phyloP scores from a whole-genome alignment of 1,139 yeast genomes.

The Suhomyces maxii region DNA sequence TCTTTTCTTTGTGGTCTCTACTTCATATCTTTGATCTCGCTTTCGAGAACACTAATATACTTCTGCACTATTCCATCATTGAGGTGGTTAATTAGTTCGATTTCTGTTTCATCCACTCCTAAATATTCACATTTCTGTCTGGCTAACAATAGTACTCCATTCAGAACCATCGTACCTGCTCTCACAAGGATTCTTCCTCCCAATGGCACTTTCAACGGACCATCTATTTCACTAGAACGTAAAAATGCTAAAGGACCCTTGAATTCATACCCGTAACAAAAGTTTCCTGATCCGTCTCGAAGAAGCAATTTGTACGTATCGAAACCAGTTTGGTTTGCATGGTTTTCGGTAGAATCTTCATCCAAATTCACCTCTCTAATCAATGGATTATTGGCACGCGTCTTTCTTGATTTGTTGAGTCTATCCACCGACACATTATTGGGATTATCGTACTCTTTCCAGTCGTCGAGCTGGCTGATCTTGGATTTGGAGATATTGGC shows the following conservation, averaged over 20 bases:
- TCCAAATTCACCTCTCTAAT: constrained; percentile 37
- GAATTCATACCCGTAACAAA: constrained; percentile 41
- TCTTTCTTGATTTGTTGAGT: constrained; percentile 19
- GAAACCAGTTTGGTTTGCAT: constrained; percentile 6
- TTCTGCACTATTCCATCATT: constrained; percentile 36
- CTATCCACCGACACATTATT: constrained; percentile 42
- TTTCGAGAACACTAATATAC: constrained; percentile 32
- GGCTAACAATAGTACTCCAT: constrained; percentile 37
- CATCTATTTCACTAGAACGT: constrained; percentile 17
- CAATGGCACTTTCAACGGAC: constrained; percentile 38
- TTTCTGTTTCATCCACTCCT: constrained; percentile 27
- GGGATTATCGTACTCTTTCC: constrained; percentile 43
- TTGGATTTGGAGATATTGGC: constrained; percentile 38
- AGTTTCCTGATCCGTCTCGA: constrained; percentile 32
- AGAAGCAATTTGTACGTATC: constrained; percentile 35
- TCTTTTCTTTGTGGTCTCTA: neutral
- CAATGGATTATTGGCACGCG: constrained; percentile 14
- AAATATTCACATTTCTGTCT: constrained; percentile 34
- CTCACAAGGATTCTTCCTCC: constrained; percentile 40
- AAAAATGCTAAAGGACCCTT: constrained; percentile 38
- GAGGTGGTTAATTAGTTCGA: constrained; percentile 26
- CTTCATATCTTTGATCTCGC: constrained; percentile 16
- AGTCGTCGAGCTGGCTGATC: constrained; percentile 38
- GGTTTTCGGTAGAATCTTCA: constrained; percentile 15
- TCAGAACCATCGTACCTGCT: constrained; percentile 32